Percentiles rank a stretch among this genome's conserved stretches.
Evolutionary conservation across 2,329 filamentous ascomycete species (phyloP).

Genomic region (Neonectria faginata): DNA sequence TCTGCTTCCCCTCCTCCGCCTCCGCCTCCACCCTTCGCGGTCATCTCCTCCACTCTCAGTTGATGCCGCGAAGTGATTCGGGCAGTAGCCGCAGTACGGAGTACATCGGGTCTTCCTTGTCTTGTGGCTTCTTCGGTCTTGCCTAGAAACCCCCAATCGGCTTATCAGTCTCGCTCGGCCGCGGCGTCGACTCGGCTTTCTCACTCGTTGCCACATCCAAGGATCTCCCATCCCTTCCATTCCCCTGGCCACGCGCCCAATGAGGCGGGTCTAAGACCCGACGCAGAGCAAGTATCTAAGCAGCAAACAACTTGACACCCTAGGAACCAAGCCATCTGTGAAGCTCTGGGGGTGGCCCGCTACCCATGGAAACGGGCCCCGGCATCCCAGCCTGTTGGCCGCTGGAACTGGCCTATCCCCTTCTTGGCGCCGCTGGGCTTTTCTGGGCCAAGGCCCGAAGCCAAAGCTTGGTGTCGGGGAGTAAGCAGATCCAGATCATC

Average conservation of each 20-base stretch:
- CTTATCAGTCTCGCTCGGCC: slow-evolving; percentile 29
- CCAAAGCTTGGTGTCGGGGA: slow-evolving; percentile 32
- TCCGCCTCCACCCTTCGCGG: slow-evolving; percentile 6
- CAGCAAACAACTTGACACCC: slow-evolving; percentile 20
- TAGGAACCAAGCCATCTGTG: slow-evolving; percentile 28
- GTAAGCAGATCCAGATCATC: slow-evolving; percentile 39
- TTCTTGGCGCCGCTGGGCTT: slow-evolving; percentile 24
- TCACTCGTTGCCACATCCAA: slow-evolving; percentile 8
- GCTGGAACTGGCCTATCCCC: slow-evolving; percentile 23
- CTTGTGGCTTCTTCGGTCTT: not conserved
- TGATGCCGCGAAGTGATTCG: too few relatives aligned
- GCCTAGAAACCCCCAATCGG: slow-evolving; percentile 24
- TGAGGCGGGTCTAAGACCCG: slow-evolving; percentile 18
- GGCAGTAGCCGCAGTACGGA: too few relatives aligned
- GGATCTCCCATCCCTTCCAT: slow-evolving; percentile 18
- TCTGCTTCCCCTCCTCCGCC: slow-evolving; percentile 11
- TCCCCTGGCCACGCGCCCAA: slow-evolving; percentile 32
- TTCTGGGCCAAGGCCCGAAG: slow-evolving; percentile 16
- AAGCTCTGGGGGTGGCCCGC: slow-evolving; percentile 30
- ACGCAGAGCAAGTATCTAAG: not conserved
- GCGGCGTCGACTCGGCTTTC: slow-evolving; percentile 14
- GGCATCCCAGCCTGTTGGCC: slow-evolving; percentile 44
- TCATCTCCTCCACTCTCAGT: slow-evolving; percentile 3
- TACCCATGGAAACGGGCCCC: slow-evolving; percentile 36
- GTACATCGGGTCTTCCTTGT: not conserved